Conservation (phyloP, 2,329 filamentous ascomycete species). For the Geosmithia morbida region DNA sequence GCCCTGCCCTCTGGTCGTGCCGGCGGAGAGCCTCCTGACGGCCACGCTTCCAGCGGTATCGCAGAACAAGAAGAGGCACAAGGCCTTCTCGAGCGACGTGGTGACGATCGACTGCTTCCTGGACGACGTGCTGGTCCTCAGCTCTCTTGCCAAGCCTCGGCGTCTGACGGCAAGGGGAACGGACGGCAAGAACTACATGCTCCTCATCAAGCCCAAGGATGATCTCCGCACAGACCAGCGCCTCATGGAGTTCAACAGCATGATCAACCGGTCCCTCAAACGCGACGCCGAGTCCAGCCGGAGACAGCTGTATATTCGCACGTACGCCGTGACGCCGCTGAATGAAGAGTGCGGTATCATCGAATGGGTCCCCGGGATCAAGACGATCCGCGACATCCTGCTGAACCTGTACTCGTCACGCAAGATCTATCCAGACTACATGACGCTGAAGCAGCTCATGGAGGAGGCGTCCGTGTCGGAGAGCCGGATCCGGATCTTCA, state of each 20-base stretch:
- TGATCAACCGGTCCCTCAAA: slow-evolving; percentile 93
- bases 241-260: slow-evolving; percentile 97
- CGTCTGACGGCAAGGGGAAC: slow-evolving; percentile 80
- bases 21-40: slow-evolving; percentile 71
- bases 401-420: slow-evolving; percentile 64
- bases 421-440: slow-evolving; percentile 56
- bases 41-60: slow-evolving; percentile 65
- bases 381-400: slow-evolving; percentile 84
- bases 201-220: slow-evolving; percentile 96
- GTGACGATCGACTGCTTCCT: slow-evolving; percentile 70
- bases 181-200: slow-evolving; percentile 75
- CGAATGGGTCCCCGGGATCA: slow-evolving; percentile 95
- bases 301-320: slow-evolving; percentile 86
- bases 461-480: slow-evolving; percentile 45
- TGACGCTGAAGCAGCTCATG: slow-evolving; percentile 46
- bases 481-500: slow-evolving; percentile 56
- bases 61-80: slow-evolving; percentile 61
- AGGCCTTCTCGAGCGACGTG: slow-evolving; percentile 74
- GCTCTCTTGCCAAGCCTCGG: slow-evolving; percentile 82
- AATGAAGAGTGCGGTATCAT: slow-evolving; percentile 97
- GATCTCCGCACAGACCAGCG: slow-evolving; percentile 95
- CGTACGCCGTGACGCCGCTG: slow-evolving; percentile 89
- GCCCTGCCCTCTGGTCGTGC: slow-evolving; percentile 76
- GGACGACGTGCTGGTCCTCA: slow-evolving; percentile 81
- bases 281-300: slow-evolving; percentile 82